These are phyloP conservation scores for Leptographium galeiforme DNA, from an alignment of 2,329 filamentous ascomycete species.

Conservation along the genomic window DNA sequence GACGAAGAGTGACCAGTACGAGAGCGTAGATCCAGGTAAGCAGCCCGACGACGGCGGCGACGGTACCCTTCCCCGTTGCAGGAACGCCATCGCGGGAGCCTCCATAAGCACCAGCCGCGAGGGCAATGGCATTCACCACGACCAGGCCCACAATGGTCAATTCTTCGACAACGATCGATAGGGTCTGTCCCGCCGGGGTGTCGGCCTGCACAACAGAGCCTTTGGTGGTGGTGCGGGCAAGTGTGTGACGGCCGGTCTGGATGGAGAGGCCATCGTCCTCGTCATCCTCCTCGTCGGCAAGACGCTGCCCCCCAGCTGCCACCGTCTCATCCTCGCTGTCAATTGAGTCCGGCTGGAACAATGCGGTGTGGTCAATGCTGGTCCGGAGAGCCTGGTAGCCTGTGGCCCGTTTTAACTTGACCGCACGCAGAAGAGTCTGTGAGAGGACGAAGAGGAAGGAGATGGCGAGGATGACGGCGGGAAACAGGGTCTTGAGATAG, in stretches of 20 bases:
- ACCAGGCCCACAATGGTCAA: conserved; percentile 60
- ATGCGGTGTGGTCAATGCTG: conserved; percentile 28
- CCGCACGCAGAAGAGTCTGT: conserved; percentile 40
- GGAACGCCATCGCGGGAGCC: conserved; percentile 39
- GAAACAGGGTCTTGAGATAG: conserved; percentile 69
- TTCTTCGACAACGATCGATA: conserved; percentile 61
- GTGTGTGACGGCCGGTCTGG: conserved; percentile 39
- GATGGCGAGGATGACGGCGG: conserved; percentile 53
- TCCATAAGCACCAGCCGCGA: conserved; percentile 48
- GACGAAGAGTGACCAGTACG: conserved; percentile 55
- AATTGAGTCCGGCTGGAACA: conserved; percentile 30
- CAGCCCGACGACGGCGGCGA: conserved; percentile 54
- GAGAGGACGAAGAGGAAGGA: conserved; percentile 56
- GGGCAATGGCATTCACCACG: conserved; percentile 50
- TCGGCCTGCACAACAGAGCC: conserved; percentile 59
- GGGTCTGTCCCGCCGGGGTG: conserved; percentile 58
- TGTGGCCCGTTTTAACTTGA: conserved; percentile 31
- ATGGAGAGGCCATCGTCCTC: conserved; percentile 49
- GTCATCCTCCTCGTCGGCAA: conserved; percentile 31
- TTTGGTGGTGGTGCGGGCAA: conserved; percentile 47
- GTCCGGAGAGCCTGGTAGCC: conserved; percentile 6
- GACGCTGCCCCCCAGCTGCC: conserved; percentile 31
- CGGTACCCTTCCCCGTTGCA: conserved; percentile 23
- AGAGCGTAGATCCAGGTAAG: conserved; percentile 72
- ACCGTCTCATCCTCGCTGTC: conserved; percentile 41